Evolutionary conservation across 2,329 filamentous ascomycete genomes (phyloP).

Genomic region (Chlorencoelia australis): DNA sequence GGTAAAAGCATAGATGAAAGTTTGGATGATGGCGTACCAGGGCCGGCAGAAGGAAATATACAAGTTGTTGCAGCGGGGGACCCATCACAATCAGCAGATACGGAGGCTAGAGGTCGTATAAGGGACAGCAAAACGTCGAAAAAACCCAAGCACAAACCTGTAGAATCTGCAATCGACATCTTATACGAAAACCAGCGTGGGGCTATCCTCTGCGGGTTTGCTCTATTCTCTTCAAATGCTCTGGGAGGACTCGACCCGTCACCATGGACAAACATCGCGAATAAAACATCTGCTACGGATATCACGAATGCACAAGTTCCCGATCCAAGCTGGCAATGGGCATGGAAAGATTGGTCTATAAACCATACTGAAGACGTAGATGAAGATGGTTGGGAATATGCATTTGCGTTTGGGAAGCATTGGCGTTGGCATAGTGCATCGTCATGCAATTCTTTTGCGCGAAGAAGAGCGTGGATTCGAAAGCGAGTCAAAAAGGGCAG

Average conservation of each 20-base stretch:
- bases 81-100: slow-evolving; percentile 3
- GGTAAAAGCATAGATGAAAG: no score
- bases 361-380: slow-evolving; percentile 72
- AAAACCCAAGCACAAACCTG: slow-evolving; percentile 12
- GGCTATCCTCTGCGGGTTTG: slow-evolving; percentile 76
- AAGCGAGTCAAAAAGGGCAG: slow-evolving; percentile 57
- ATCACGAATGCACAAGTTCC: slow-evolving; percentile 86
- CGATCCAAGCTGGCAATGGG: slow-evolving; percentile 93
- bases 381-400: slow-evolving; percentile 93
- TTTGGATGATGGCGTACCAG: no score
- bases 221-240: slow-evolving; percentile 80
- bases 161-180: slow-evolving; percentile 62
- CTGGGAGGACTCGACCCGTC: slow-evolving; percentile 78
- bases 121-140: slow-evolving; percentile 5
- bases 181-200: slow-evolving; percentile 95
- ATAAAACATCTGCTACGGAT: slow-evolving; percentile 50
- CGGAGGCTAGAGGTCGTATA: slow-evolving; percentile 12
- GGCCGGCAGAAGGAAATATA: slow-evolving; percentile 1
- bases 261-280: slow-evolving; percentile 69
- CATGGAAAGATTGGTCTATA: slow-evolving; percentile 54
- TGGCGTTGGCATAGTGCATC: slow-evolving; percentile 82
- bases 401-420: slow-evolving; percentile 66
- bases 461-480: slow-evolving; percentile 78
- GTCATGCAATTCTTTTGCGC: slow-evolving; percentile 95
- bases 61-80: no score